These are phyloP conservation scores for Cladosporium colombiae DNA, from an alignment of 2,329 filamentous ascomycete species.

Conservation along the genomic window DNA sequence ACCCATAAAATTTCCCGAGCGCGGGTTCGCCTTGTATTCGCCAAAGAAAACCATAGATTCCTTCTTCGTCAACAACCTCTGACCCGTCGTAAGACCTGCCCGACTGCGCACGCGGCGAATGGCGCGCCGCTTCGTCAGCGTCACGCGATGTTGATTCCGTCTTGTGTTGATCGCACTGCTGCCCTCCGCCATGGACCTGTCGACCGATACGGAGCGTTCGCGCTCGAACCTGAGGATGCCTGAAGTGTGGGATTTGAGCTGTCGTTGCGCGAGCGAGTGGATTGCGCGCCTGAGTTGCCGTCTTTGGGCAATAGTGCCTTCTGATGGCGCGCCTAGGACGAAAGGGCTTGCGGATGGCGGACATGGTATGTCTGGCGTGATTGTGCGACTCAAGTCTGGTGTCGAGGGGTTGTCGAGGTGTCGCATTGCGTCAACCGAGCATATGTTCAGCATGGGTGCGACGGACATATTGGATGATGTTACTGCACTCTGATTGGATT, in stretches of 20 bases:
- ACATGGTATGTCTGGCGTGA: neutral
- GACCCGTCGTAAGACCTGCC: neutral
- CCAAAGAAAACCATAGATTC: constrained; percentile 14
- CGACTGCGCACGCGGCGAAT: neutral
- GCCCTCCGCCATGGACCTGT: neutral
- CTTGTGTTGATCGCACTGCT: constrained; percentile 1
- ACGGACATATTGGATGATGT: constrained; percentile 5
- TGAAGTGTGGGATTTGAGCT: neutral
- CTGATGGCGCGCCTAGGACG: constrained; percentile 1
- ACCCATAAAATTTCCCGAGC: neutral
- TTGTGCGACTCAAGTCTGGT: constrained; percentile 4
- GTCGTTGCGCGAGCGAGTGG: constrained; percentile 2
- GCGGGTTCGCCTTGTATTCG: neutral
- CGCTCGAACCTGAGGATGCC: neutral
- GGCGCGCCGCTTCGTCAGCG: neutral
- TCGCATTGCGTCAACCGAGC: constrained; percentile 5
- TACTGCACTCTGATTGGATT: neutral
- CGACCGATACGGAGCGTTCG: neutral
- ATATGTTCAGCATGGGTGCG: constrained; percentile 6
- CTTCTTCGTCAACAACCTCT: constrained; percentile 8
- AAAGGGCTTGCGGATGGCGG: neutral
- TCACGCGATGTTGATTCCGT: neutral
- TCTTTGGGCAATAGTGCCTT: constrained; percentile 6
- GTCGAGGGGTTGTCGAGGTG: constrained; percentile 4
- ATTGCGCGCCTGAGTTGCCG: constrained; percentile 3